phyloP scores from a whole-genome alignment of 495 filamentous ascomycete genomes.

The Penicillium desertorum region DNA sequence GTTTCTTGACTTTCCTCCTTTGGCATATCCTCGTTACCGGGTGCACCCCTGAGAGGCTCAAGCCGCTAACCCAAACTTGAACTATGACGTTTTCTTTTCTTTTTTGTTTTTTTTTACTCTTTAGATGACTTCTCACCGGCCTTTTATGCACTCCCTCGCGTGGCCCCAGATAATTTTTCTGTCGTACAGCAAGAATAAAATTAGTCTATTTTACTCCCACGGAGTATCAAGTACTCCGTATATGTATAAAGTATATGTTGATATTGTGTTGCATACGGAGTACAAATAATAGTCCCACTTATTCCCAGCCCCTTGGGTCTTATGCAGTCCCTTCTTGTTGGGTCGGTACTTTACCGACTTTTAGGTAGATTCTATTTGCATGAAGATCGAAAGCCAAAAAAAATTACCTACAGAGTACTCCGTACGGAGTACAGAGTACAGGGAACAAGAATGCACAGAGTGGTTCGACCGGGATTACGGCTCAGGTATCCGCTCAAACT shows the following conservation, averaged over 20 bases:
- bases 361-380: slow-evolving; percentile 21
- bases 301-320: slow-evolving; percentile 29
- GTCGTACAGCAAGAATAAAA: slow-evolving; percentile 24
- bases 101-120: not conserved
- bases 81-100: slow-evolving; percentile 4
- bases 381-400: not conserved
- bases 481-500: not conserved
- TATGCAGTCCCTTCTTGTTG: slow-evolving; percentile 25
- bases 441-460: not conserved
- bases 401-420: not conserved
- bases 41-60: slow-evolving; percentile 14
- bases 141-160: slow-evolving; percentile 27
- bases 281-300: slow-evolving; percentile 28
- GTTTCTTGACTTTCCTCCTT: slow-evolving; percentile 12
- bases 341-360: slow-evolving; percentile 34
- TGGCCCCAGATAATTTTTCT: slow-evolving; percentile 21
- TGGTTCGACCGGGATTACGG: not conserved
- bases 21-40: slow-evolving; percentile 6
- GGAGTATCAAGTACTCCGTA: too few species aligned
- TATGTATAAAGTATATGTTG: not conserved
- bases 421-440: not conserved
- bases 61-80: not conserved
- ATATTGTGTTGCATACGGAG: slow-evolving; percentile 9
- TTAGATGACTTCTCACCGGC: slow-evolving; percentile 24
- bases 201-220: slow-evolving; percentile 13